Percentiles rank a stretch among this genome's conserved stretches.
These are phyloP conservation scores for Centrapalus pauciflorus DNA, from an alignment of 129 eudicot species.

Conservation along the genomic window DNA sequence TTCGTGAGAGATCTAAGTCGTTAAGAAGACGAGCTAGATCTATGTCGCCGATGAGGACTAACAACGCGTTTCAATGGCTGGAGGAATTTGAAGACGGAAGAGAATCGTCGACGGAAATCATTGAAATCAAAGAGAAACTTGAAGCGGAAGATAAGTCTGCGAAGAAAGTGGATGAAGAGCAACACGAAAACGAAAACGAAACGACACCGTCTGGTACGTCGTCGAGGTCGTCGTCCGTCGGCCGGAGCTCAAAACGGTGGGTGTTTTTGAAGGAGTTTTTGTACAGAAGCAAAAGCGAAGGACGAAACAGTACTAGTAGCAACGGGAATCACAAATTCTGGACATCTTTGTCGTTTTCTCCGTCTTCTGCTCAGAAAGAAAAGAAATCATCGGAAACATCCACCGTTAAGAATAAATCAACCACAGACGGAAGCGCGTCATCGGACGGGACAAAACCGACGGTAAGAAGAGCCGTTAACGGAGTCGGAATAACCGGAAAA, in stretches of 20 bases:
- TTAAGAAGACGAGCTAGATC: conserved; percentile 70
- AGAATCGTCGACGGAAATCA: conserved; percentile 5
- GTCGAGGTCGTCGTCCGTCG: conserved; percentile 66
- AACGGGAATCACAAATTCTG: conserved; percentile 59
- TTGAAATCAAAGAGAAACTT: not conserved
- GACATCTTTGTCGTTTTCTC: conserved; percentile 58
- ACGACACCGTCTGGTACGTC: conserved; percentile 57
- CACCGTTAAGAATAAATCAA: conserved; percentile 13
- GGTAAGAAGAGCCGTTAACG: conserved; percentile 41
- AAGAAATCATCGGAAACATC: conserved; percentile 22
- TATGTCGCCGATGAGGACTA: conserved; percentile 55
- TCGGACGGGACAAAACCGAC: not conserved
- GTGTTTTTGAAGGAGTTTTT: conserved; percentile 77
- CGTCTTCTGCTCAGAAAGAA: conserved; percentile 27
- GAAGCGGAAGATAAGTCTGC: not conserved
- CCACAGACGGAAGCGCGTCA: not conserved
- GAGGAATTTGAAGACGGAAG: conserved; percentile 26
- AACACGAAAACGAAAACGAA: conserved; percentile 12
- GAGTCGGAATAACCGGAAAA: conserved; percentile 33
- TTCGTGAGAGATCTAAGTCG: conserved; percentile 65
- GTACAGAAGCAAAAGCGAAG: conserved; percentile 80
- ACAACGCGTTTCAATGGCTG: conserved; percentile 39
- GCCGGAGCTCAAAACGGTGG: conserved; percentile 80
- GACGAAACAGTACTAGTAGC: conserved; percentile 44
- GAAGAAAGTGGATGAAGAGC: conserved; percentile 13